phyloP scores from a whole-genome alignment of 352 stramenopile species.

The Phytophthora fragariae region DNA sequence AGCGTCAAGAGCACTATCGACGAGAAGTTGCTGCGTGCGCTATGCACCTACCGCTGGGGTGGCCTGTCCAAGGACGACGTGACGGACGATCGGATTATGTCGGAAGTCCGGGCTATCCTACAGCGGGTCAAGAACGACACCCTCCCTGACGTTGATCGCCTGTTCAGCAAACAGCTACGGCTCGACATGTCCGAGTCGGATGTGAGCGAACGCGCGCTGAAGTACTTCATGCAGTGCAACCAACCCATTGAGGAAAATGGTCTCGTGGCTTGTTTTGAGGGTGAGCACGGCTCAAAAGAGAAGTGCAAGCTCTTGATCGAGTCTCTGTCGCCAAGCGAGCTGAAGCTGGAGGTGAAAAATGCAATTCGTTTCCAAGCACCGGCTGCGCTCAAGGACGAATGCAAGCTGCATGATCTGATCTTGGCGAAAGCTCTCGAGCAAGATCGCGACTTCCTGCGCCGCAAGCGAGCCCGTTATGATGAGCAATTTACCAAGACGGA shows the following conservation, averaged over 20 bases:
- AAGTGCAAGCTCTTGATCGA: slow-evolving; percentile 23
- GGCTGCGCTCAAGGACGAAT: too few species aligned
- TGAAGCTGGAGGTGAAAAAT: slow-evolving; percentile 8
- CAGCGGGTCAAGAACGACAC: neutral
- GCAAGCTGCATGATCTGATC: too few species aligned
- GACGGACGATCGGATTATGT: neutral
- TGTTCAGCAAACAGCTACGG: neutral
- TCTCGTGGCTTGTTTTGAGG: neutral
- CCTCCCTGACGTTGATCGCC: neutral
- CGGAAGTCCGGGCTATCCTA: neutral
- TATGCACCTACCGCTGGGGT: neutral
- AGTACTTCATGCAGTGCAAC: slow-evolving; percentile 1
- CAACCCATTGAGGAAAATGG: neutral
- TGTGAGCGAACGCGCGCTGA: neutral
- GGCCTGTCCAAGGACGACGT: neutral
- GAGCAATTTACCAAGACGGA: too few species aligned
- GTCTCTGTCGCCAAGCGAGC: neutral
- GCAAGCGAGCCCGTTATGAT: too few species aligned
- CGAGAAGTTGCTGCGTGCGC: neutral
- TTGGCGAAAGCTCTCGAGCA: too few species aligned
- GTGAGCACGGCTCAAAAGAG: slow-evolving; percentile 1
- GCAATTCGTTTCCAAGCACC: too few species aligned
- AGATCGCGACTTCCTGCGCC: too few species aligned
- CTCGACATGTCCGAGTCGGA: neutral
- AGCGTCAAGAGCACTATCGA: neutral